Evolutionary conservation across 1,284 basidiomycete genomes (phyloP), one percentile per base, ranked within the genome.

Genomic region (Fistulinella cinereoalba): DNA sequence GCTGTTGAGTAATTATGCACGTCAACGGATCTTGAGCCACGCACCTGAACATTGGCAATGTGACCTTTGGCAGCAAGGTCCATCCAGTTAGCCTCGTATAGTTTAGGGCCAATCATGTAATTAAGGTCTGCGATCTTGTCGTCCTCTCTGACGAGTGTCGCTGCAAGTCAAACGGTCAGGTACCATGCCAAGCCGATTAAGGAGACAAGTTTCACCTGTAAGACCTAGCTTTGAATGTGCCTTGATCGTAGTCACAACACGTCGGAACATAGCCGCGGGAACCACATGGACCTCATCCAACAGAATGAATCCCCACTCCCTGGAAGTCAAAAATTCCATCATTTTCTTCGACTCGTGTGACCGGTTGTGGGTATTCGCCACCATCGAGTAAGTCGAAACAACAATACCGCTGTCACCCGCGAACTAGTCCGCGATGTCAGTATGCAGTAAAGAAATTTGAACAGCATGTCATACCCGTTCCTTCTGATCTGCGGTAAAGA

Each of bases 71-170:
- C 93, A 25, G 97, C 97, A 56, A 99, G 82, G 69, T 99, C 97
- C 96, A 99, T 99, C 97, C 97, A 99, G 67, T 99, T 99, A 7
- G 97, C 97, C 71, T 99, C 97, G 67, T 99, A 99, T 37, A 99
- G 77, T 72, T 99, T 99, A 4, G 97, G 97, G 1, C 97, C 97
- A 63, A 99, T 98, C 80, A 99, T 90, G 65, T 98, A 99, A 66
- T 98, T 98, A 49, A 99, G 74, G 71, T 99, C 97, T 25, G 91
- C 88, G 59, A 99, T 99, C 74, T 98, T 98, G 68, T 99, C 97
- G 64, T 99, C 97, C 69, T 99, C 97, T 52, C 97, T 89, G 27
- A 99, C 97, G 29, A 99, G 83, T 4, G 97, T 99, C 1, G 96
- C 94, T 89, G 34, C 22, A 49, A 50, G n/a, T 28, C 29, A 25